These are phyloP conservation scores for Tubosaeta sp. DNA, from an alignment of 768 basidiomycete species.

Conservation along the genomic window DNA sequence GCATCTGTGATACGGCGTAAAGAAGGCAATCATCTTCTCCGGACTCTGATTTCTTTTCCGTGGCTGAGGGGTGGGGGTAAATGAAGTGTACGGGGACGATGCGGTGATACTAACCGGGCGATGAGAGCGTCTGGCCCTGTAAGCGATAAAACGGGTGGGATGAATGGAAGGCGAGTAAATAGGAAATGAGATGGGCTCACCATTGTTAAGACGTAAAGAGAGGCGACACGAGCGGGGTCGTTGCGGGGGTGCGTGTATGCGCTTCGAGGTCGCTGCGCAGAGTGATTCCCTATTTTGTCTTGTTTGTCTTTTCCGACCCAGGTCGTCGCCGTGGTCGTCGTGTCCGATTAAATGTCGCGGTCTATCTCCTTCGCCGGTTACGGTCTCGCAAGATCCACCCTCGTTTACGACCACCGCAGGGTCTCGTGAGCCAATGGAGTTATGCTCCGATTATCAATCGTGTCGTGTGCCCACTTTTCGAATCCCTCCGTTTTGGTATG, in stretches of 20 bases:
- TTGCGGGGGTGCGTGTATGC: slow-evolving; percentile 14
- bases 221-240: slow-evolving; percentile 4
- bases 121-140: slow-evolving; percentile 84
- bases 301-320: slow-evolving; percentile 25
- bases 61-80: slow-evolving; percentile 45
- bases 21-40: slow-evolving; percentile 67
- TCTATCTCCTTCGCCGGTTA: neutral
- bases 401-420: slow-evolving; percentile 13
- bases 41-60: slow-evolving; percentile 72
- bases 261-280: slow-evolving; percentile 10
- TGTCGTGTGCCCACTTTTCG: slow-evolving; percentile 23
- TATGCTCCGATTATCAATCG: slow-evolving; percentile 17
- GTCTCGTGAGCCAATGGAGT: slow-evolving; percentile 4
- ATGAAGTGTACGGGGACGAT: slow-evolving; percentile 7
- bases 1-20: slow-evolving; percentile 93
- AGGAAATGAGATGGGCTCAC: slow-evolving; percentile 15
- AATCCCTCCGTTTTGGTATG: neutral
- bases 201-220: slow-evolving; percentile 30
- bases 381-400: too few species aligned
- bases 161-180: slow-evolving; percentile 6
- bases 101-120: slow-evolving; percentile 53
- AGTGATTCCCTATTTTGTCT: slow-evolving; percentile 28
- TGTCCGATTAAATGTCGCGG: neutral
- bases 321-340: neutral
- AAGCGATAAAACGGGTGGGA: slow-evolving; percentile 1